phyloP scores from a whole-genome alignment of 2,329 filamentous ascomycete genomes.

The Pestalotiopsis sp. region DNA sequence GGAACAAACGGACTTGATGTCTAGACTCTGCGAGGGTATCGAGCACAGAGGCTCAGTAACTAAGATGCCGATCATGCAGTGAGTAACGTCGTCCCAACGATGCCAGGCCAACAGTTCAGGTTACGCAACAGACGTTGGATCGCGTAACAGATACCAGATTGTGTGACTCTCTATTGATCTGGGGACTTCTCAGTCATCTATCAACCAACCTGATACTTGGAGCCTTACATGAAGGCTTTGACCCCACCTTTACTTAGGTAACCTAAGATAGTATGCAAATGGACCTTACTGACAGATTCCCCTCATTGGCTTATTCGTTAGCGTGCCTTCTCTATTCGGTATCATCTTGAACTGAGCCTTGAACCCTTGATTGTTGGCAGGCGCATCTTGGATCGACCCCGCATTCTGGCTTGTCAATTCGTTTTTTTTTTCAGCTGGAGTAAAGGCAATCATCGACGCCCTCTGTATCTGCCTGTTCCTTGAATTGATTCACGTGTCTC shows the following conservation, averaged over 20 bases:
- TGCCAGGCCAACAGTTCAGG: too few species aligned
- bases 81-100: too few species aligned
- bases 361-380: not conserved
- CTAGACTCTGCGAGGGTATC: too few species aligned
- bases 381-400: not conserved
- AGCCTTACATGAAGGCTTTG: not conserved
- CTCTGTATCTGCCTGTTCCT: not conserved
- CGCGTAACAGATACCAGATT: too few species aligned
- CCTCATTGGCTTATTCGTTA: not conserved
- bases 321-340: slow-evolving; percentile 5
- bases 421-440: not conserved
- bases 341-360: not conserved
- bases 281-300: not conserved
- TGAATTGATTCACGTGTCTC: not conserved
- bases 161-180: too few species aligned
- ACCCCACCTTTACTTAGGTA: not conserved
- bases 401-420: not conserved
- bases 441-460: not conserved
- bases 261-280: not conserved
- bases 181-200: too few species aligned
- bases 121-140: too few species aligned
- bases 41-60: too few species aligned
- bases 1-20: too few species aligned
- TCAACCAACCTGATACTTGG: too few species aligned
- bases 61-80: too few species aligned